These are phyloP conservation scores for Neurospora terricola DNA, from an alignment of 495 filamentous ascomycete genomes.

Conservation along the genomic window DNA sequence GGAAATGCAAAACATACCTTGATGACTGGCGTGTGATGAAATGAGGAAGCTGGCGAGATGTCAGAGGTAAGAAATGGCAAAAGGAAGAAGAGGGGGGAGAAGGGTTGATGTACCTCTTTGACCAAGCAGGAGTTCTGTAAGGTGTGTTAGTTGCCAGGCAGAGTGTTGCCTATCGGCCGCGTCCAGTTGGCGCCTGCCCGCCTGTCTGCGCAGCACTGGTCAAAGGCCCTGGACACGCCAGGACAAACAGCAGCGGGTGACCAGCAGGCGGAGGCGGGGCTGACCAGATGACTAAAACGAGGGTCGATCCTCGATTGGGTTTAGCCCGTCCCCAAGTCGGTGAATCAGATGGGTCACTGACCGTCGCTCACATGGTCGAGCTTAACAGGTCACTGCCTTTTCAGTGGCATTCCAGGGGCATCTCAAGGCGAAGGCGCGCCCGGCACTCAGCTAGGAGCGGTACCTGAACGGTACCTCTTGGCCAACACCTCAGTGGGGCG, in stretches of 20 bases:
- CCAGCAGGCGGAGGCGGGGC: conserved; percentile 16
- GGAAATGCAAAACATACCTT: background rate
- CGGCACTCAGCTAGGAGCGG: background rate
- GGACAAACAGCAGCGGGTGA: background rate
- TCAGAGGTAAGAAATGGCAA: background rate
- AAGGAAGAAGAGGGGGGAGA: background rate
- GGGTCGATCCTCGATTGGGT: conserved; percentile 2
- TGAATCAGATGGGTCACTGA: conserved; percentile 18
- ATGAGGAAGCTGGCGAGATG: background rate
- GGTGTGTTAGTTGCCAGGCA: background rate
- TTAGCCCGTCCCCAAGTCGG: conserved; percentile 6
- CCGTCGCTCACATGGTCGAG: conserved; percentile 17
- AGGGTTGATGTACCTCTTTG: conserved; percentile 1
- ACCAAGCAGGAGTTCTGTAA: background rate
- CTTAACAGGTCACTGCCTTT: background rate
- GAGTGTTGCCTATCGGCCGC: background rate
- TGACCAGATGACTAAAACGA: conserved; percentile 20
- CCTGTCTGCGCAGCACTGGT: background rate
- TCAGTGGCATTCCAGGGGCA: background rate
- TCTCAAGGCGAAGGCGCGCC: background rate
- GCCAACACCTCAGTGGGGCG: background rate
- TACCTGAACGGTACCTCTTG: background rate
- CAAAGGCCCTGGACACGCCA: background rate
- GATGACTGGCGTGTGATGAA: background rate
- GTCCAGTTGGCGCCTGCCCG: background rate